Conservation (phyloP, 768 basidiomycete genomes). For the Suillus spraguei region DNA sequence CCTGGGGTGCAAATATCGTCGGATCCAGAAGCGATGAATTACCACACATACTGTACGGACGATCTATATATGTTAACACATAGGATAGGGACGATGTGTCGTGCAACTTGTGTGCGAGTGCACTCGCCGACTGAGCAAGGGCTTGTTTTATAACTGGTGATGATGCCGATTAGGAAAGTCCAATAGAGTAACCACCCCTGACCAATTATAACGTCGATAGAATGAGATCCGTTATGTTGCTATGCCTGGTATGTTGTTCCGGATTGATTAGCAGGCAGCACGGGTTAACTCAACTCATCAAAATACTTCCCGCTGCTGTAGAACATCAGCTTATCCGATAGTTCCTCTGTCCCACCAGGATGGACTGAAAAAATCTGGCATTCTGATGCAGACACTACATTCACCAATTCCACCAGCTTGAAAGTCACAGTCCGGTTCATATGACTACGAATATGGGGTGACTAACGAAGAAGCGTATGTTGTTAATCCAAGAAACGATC, state of each 20-base stretch:
- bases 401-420: not conserved
- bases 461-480: too few relatives aligned
- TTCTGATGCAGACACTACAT: not conserved
- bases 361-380: conserved; percentile 7
- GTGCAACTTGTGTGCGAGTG: not conserved
- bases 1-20: too few relatives aligned
- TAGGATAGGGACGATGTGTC: not conserved
- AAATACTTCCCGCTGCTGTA: not conserved
- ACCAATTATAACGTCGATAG: not conserved
- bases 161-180: not conserved
- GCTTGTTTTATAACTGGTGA: too few relatives aligned
- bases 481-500: too few relatives aligned
- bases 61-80: too few relatives aligned
- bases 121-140: not conserved
- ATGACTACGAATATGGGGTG: too few relatives aligned
- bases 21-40: too few relatives aligned
- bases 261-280: not conserved
- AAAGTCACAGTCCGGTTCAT: too few relatives aligned
- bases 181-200: too few relatives aligned
- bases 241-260: not conserved
- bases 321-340: not conserved
- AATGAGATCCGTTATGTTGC: too few relatives aligned
- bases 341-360: not conserved
- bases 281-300: too few relatives aligned
- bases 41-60: too few relatives aligned